A percentile compares a stretch with the other conserved stretches of the same genome.
Conservation (phyloP, 1,284 basidiomycete species). For the Ustilago cynodontis region DNA sequence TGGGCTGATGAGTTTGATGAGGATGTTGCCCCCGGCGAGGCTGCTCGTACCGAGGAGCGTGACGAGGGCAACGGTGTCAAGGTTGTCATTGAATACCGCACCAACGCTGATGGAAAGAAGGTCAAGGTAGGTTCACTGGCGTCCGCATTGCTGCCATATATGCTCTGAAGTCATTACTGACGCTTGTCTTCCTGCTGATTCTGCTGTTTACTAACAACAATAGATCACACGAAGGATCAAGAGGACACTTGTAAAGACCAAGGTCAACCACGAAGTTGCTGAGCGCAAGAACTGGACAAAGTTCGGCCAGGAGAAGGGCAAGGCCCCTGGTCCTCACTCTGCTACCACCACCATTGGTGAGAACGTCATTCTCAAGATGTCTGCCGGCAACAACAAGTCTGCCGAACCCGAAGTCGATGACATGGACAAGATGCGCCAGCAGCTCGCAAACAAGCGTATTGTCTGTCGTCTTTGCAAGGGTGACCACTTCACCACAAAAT, state of each 20-base stretch:
- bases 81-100: slow-evolving; percentile 83
- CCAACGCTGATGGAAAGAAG: slow-evolving; percentile 93
- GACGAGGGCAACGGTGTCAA: slow-evolving; percentile 90
- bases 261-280: slow-evolving; percentile 92
- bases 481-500: slow-evolving; percentile 96
- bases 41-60: slow-evolving; percentile 73
- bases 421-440: slow-evolving; percentile 79
- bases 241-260: slow-evolving; percentile 87
- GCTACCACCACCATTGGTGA: slow-evolving; percentile 94
- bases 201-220: neutral
- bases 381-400: slow-evolving; percentile 75
- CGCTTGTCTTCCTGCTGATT: neutral
- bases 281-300: slow-evolving; percentile 93
- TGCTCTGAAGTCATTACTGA: neutral
- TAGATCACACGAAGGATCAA: slow-evolving; percentile 83
- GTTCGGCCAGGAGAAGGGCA: slow-evolving; percentile 92
- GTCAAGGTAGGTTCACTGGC: slow-evolving; percentile 75
- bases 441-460: slow-evolving; percentile 83
- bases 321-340: slow-evolving; percentile 84
- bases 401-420: slow-evolving; percentile 79
- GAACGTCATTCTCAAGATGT: slow-evolving; percentile 85
- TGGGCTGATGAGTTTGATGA: slow-evolving; percentile 69
- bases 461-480: slow-evolving; percentile 95
- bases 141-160: neutral
- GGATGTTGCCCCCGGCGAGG: slow-evolving; percentile 39